phyloP scores from a whole-genome alignment of 2,329 filamentous ascomycete species.

The Aspergillus aculeatinus region DNA sequence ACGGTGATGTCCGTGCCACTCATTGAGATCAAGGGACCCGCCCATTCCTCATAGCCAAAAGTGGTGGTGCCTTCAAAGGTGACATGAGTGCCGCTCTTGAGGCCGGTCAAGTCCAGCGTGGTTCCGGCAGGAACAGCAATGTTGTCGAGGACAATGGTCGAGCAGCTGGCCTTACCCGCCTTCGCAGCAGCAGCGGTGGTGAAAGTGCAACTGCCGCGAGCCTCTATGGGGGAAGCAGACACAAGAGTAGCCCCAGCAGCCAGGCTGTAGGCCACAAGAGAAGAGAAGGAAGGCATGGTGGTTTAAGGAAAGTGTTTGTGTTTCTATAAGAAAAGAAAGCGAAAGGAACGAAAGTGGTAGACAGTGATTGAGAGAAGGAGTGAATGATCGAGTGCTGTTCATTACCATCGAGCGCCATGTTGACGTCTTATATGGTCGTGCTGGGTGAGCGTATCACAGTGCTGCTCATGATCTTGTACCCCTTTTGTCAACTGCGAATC shows the following conservation, averaged over 20 bases:
- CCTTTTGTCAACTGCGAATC: neutral
- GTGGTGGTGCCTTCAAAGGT: slow-evolving; percentile 43
- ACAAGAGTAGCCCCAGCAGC: neutral
- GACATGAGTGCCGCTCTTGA: slow-evolving; percentile 43
- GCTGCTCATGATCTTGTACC: neutral
- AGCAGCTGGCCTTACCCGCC: slow-evolving; percentile 42
- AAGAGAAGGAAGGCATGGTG: neutral
- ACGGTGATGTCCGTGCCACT: slow-evolving; percentile 43
- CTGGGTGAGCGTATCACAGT: neutral
- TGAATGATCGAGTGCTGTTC: neutral
- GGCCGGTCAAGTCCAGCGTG: slow-evolving; percentile 42
- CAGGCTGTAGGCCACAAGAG: neutral
- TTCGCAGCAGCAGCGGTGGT: neutral
- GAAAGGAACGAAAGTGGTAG: neutral
- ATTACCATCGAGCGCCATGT: neutral
- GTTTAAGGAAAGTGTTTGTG: neutral
- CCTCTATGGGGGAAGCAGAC: neutral
- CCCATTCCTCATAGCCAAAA: slow-evolving; percentile 38
- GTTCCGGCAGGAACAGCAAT: slow-evolving; percentile 40
- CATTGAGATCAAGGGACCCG: slow-evolving; percentile 35
- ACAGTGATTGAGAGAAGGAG: neutral
- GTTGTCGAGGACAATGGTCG: slow-evolving; percentile 41
- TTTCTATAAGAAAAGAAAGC: neutral
- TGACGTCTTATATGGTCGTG: neutral
- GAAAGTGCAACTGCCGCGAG: neutral